These are phyloP conservation scores for Pterulicium gracile DNA, from an alignment of 1,284 basidiomycete species.

Conservation along the genomic window DNA sequence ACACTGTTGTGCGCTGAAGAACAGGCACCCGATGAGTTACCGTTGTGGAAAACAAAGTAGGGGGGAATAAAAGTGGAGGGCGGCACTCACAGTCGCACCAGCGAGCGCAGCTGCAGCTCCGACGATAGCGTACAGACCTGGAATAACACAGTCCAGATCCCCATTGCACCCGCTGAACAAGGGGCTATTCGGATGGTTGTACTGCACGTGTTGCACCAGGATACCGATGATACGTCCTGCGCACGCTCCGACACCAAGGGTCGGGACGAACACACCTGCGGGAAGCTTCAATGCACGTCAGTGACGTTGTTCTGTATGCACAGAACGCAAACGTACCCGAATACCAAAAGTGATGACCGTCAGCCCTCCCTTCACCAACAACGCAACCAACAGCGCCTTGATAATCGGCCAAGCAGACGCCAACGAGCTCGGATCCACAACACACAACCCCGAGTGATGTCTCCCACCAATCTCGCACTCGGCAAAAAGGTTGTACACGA, in stretches of 20 bases:
- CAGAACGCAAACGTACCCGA: slow-evolving; percentile 21
- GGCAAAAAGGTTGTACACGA: slow-evolving; percentile 85
- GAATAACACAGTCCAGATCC: slow-evolving; percentile 63
- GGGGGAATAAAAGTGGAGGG: neutral
- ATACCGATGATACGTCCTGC: slow-evolving; percentile 88
- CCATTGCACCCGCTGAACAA: slow-evolving; percentile 61
- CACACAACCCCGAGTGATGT: slow-evolving; percentile 64
- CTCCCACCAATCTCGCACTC: slow-evolving; percentile 61
- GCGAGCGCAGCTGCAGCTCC: slow-evolving; percentile 84
- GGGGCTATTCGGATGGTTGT: slow-evolving; percentile 46
- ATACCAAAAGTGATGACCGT: slow-evolving; percentile 94
- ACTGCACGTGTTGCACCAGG: slow-evolving; percentile 70
- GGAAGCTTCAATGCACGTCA: slow-evolving; percentile 58
- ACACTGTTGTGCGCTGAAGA: slow-evolving; percentile 75
- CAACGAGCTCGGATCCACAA: slow-evolving; percentile 46
- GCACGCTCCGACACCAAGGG: slow-evolving; percentile 94
- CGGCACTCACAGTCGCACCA: slow-evolving; percentile 65
- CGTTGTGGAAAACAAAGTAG: slow-evolving; percentile 2
- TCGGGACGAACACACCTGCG: slow-evolving; percentile 96
- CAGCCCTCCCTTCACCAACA: slow-evolving; percentile 74
- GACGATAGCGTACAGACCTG: slow-evolving; percentile 88
- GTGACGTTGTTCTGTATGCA: neutral
- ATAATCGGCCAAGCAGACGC: slow-evolving; percentile 58
- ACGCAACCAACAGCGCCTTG: slow-evolving; percentile 56
- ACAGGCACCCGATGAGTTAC: slow-evolving; percentile 5